A percentile compares a stretch with the other conserved stretches of the same genome.
These are phyloP conservation scores for Leccinum subtestaceum DNA, from an alignment of 768 basidiomycete species.

Conservation along the genomic window DNA sequence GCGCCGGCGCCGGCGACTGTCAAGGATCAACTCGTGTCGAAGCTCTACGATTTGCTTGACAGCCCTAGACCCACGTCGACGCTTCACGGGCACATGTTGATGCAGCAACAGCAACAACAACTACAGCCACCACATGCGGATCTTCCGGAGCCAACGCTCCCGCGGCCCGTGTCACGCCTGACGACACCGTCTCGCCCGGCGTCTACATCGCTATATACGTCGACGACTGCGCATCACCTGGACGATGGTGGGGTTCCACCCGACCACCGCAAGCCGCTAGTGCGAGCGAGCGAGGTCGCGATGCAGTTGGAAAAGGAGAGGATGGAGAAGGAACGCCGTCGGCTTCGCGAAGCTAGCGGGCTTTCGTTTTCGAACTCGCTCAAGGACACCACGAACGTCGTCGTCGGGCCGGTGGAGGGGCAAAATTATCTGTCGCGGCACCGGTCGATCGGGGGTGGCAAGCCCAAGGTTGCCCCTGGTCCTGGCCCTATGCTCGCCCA, in stretches of 20 bases:
- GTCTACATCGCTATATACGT: slow-evolving; percentile 19
- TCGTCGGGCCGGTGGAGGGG: slow-evolving; percentile 7
- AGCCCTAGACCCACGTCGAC: slow-evolving; percentile 41
- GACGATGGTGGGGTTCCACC: slow-evolving; percentile 10
- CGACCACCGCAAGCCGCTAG: slow-evolving; percentile 31
- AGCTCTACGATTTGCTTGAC: slow-evolving; percentile 48
- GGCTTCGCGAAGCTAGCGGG: slow-evolving; percentile 19
- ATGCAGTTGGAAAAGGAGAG: slow-evolving; percentile 49
- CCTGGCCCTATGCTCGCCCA: neutral
- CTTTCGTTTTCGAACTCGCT: slow-evolving; percentile 18
- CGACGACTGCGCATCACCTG: slow-evolving; percentile 11
- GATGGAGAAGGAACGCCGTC: slow-evolving; percentile 34
- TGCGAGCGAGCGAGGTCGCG: slow-evolving; percentile 53
- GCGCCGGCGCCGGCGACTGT: neutral
- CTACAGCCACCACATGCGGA: slow-evolving; percentile 23
- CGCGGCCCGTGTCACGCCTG: slow-evolving; percentile 23
- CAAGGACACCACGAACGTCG: slow-evolving; percentile 30
- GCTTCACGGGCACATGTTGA: slow-evolving; percentile 36
- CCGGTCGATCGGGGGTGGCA: slow-evolving; percentile 11
- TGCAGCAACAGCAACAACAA: too few species aligned
- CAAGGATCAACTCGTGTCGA: slow-evolving; percentile 35
- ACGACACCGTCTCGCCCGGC: slow-evolving; percentile 23
- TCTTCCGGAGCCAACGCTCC: slow-evolving; percentile 24
- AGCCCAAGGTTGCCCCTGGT: slow-evolving; percentile 7
- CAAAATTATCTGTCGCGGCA: slow-evolving; percentile 20